Base-by-base conservation (phyloP, 2,329 filamentous ascomycete species). In the Lasiodiplodia sp. region DNA sequence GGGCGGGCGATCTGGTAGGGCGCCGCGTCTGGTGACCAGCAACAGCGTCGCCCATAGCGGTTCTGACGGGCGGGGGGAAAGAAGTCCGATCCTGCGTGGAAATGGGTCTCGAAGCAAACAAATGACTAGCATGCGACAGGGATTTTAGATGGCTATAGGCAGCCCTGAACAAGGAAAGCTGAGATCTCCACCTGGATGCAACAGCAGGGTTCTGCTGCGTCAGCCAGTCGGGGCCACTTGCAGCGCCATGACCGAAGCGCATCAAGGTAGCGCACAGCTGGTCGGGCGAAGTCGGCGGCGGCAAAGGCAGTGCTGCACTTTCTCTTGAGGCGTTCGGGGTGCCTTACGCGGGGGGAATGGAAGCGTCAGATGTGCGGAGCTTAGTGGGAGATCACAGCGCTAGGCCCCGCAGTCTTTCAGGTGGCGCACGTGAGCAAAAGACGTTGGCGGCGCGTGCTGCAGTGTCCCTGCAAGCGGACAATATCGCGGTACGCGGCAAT, bases 381-480 rank as follows among this genome's bases (percentile, higher is more conserved):
- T 58, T 58, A 58, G 55, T 58, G 55, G 60, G 44, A 64, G 60
- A 64, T 64, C 60, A 38, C 60, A 64, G 60, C 60, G 60, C 60
- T 64, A 64, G 31, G 60, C 60, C 60, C 60, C 60, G 60, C 60
- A 63, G 31, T 47, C 58, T 16, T 44, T 23, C 16, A 16, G 5
- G 5, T 25, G 44, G 58, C 58, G 38, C 58, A 63, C 58, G 58
- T 63, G 58, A 63, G 58, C 58, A 23, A 31, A 28, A 18, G 21
- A 28, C 51, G 51, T n/a, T 31, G 18, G 31, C 31, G 55, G 18
- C 21, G 34, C 55, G 31, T 57, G 55, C 58, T 34, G 31, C 55
- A 44, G 25, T 49, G 38, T 12, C 44, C 44, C 21, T n/a, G n/a
- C 34, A n/a, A n/a, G 37, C 31, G 38, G 34, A 21, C 55, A 58